These are phyloP conservation scores for Pseudogymnoascus sp. DNA, from an alignment of 2,329 filamentous ascomycete species.

Conservation along the genomic window DNA sequence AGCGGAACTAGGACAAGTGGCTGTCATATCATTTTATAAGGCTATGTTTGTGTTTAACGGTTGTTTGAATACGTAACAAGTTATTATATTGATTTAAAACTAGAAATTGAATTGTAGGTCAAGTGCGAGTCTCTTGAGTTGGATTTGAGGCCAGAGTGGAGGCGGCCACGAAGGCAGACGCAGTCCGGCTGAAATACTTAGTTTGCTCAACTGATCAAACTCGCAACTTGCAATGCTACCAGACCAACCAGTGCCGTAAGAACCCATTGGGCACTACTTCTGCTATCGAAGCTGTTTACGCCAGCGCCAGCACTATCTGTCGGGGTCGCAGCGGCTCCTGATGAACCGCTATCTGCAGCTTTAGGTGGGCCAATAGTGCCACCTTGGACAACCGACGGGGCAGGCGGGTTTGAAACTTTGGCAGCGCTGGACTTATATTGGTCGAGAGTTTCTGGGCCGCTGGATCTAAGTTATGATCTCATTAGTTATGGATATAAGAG, in stretches of 20 bases:
- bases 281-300: neutral
- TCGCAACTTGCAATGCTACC: neutral
- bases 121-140: no score
- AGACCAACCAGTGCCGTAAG: neutral
- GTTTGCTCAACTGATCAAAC: neutral
- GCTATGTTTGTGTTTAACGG: no score
- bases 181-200: no score
- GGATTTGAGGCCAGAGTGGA: no score
- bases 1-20: no score
- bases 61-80: no score
- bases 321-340: constrained; percentile 9
- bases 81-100: no score
- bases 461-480: constrained; percentile 11
- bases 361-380: constrained; percentile 14
- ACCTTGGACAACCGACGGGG: constrained; percentile 17
- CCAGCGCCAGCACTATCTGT: neutral
- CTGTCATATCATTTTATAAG: no score
- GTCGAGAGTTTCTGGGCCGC: constrained; percentile 15
- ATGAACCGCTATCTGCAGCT: neutral
- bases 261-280: neutral
- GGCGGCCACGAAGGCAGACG: no score
- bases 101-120: no score
- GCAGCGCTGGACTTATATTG: constrained; percentile 15
- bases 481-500: neutral
- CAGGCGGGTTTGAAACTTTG: constrained; percentile 8